Base-by-base conservation (phyloP, 139 green algal genomes). In the Haematococcus lacustris region DNA sequence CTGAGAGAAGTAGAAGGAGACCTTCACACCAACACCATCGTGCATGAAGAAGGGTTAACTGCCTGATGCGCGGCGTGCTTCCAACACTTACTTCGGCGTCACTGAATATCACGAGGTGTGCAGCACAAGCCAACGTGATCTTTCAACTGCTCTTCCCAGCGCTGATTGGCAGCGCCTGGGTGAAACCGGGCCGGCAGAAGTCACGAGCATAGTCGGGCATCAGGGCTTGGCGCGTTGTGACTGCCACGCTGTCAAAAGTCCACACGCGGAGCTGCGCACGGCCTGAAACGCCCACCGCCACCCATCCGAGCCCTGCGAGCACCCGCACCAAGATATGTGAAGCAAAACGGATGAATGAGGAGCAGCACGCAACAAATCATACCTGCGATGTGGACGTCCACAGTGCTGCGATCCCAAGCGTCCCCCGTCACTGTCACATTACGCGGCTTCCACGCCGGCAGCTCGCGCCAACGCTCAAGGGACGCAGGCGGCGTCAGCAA, bases 231-330 rank as follows among this genome's bases (percentile, higher is more conserved):
- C 90, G 89, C 3, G 82, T 89, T n/a, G 90, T 97, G 57, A 98
- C 78, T 3, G 80, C 73, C 6, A 97, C 85, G 3, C 87, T 87
- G 9, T 89, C 78, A 0, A 79, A 87, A 23, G 88, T 86, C 92
- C 92, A 98, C 63, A 97, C 82, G 2, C 78, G 72, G 7, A 98
- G 78, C 21, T 76, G n/a, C 26, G 91, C 88, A 1, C 40, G 50
- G 30, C 95, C 95, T 0, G 71, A 77, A 28, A 92, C 77, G 28
- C 88, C 93, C 23, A 98, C 83, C 9, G 37, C 86, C 2, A 98
- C 72, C 94, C 94, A 98, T 6, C 94, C 95, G 35, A 98, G 77
- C 0, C 94, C 93, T 73, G 86, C 74, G 51, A 83, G 73, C 21
- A 41, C 51, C 17, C 23, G 25, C 25, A n/a, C n/a, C n/a, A n/a